A percentile compares a stretch with the other conserved stretches of the same genome.
These are phyloP conservation scores for Zymoseptoria tritici DNA, from an alignment of 2,329 filamentous ascomycete genomes.

Conservation along the genomic window DNA sequence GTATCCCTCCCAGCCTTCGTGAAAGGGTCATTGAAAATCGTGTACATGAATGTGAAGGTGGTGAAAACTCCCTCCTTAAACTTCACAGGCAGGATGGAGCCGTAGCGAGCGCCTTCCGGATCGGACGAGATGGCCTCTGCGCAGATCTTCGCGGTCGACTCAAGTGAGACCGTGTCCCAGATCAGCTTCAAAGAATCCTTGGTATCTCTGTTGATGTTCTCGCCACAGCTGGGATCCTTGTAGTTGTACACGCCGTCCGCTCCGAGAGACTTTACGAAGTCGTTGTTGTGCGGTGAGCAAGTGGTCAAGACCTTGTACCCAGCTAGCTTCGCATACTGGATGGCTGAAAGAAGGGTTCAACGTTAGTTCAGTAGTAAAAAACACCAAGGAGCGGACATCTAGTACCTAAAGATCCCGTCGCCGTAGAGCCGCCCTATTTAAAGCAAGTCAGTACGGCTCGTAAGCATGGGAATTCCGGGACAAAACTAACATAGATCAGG, in stretches of 20 bases:
- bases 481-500: conserved; percentile 39
- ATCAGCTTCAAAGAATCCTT: conserved; percentile 18
- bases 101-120: conserved; percentile 15
- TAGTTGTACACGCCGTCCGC: conserved; percentile 46
- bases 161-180: conserved; percentile 21
- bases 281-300: conserved; percentile 42
- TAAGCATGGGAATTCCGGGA: not conserved
- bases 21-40: conserved; percentile 22
- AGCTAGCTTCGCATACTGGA: conserved; percentile 43
- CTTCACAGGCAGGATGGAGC: conserved; percentile 18
- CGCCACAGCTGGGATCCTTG: conserved; percentile 34
- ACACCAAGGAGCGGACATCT: too few relatives aligned
- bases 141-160: conserved; percentile 18
- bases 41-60: conserved; percentile 22
- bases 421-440: conserved; percentile 36
- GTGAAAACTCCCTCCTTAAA: conserved; percentile 15
- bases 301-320: conserved; percentile 37
- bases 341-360: conserved; percentile 21
- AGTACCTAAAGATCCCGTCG: conserved; percentile 37
- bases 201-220: conserved; percentile 35
- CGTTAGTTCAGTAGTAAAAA: too few relatives aligned
- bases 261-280: conserved; percentile 40
- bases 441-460: not conserved
- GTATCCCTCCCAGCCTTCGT: conserved; percentile 14
- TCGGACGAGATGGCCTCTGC: conserved; percentile 19